A percentile compares a stretch with the other conserved stretches of the same genome.
Evolutionary conservation across 352 stramenopile species (phyloP).

Genomic region (Phytophthora tubulina): DNA sequence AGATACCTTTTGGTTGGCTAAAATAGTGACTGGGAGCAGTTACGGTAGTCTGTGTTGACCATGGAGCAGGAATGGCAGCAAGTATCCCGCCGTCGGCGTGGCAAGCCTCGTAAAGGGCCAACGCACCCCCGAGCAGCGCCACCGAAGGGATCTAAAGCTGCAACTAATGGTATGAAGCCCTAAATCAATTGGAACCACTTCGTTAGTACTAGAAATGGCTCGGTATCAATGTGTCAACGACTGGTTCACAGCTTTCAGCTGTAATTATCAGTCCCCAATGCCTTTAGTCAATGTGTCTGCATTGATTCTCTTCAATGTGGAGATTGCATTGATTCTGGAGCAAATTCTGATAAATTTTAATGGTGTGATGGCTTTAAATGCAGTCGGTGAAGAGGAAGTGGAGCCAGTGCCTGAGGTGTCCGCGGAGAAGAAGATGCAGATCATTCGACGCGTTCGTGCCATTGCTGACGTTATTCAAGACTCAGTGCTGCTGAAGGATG

Average conservation of each 20-base stretch:
- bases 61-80: constrained; percentile 49
- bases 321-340: neutral
- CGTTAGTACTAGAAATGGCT: neutral
- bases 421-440: constrained; percentile 45
- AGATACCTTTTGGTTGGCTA: constrained; percentile 19
- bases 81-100: constrained; percentile 32
- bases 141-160: neutral
- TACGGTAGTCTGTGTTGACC: neutral
- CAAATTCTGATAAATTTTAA: neutral
- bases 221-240: constrained; percentile 11
- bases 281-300: neutral
- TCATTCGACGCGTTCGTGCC: constrained; percentile 48
- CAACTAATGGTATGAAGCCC: constrained; percentile 5
- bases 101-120: constrained; percentile 23
- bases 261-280: neutral
- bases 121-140: neutral
- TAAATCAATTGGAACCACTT: neutral
- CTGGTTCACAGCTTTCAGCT: constrained; percentile 13
- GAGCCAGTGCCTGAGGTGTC: constrained; percentile 43
- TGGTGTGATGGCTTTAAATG: neutral
- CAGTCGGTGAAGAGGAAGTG: constrained; percentile 34
- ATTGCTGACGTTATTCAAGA: constrained; percentile 46
- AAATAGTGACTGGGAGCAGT: constrained; percentile 1
- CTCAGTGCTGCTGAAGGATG: constrained; percentile 42
- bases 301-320: neutral